These are phyloP conservation scores for Plantago elongata DNA, from an alignment of 257 asterid species.

Conservation along the genomic window DNA sequence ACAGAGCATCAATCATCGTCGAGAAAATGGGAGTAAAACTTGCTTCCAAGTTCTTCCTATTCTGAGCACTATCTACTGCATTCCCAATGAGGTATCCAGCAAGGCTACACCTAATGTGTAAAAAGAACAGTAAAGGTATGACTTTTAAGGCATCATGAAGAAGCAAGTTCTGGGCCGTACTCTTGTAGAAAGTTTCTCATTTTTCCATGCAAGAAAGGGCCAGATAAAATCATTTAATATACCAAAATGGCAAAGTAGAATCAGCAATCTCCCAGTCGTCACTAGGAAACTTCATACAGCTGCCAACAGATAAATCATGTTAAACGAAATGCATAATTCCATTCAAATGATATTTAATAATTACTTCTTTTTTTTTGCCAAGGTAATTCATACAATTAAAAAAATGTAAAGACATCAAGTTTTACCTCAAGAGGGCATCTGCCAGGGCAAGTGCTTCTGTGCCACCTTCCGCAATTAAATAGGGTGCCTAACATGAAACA, in stretches of 20 bases:
- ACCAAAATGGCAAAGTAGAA: constrained; percentile 90
- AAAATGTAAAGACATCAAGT: constrained; percentile 20
- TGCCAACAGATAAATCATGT: constrained; percentile 35
- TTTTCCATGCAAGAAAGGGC: constrained; percentile 7
- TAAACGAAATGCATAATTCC: constrained; percentile 17
- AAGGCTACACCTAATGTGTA: constrained; percentile 68
- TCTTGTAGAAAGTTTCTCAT: neutral
- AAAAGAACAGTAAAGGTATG: constrained; percentile 22
- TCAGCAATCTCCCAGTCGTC: constrained; percentile 91
- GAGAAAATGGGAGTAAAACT: constrained; percentile 59
- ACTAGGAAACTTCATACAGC: constrained; percentile 73
- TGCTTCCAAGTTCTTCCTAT: constrained; percentile 46
- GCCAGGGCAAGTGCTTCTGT: constrained; percentile 64
- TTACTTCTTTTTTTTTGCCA: constrained; percentile 3
- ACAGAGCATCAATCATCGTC: constrained; percentile 68
- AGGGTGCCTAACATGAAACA: constrained; percentile 59
- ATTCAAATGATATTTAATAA: neutral
- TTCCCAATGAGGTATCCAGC: constrained; percentile 63
- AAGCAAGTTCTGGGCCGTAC: neutral
- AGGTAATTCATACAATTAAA: constrained; percentile 1
- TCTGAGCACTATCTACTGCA: constrained; percentile 41
- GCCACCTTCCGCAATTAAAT: constrained; percentile 62
- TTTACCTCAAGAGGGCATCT: constrained; percentile 75
- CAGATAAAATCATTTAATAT: constrained; percentile 18
- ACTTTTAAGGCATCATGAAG: constrained; percentile 15